Evolutionary conservation across 768 basidiomycete genomes (phyloP), one percentile per base, ranked within the genome.

Genomic region (Serendipita vermifera): DNA sequence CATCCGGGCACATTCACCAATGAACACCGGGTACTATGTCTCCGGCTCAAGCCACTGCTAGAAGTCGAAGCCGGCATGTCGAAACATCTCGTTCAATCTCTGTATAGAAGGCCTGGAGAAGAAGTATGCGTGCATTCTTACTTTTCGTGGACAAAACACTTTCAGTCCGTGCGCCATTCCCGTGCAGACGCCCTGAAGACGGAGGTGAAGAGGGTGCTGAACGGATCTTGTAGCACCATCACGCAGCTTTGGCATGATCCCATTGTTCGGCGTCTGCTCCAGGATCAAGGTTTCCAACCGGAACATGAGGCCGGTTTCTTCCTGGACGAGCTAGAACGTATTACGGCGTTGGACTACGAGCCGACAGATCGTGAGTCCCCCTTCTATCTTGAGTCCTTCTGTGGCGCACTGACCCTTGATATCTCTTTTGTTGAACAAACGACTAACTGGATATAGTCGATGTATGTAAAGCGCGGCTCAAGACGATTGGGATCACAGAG

Each of bases 381-480:
- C 35, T 33, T 48, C 27, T 26, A 20, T 46, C 31, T 24, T 39
- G n/a, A 20, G 20, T 38, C 31, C 24, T 4, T 20, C 33, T 54
- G 7, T 15, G 17, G 53, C 17, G 29, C 22, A 48, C 24, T 48
- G 33, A n/a, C 5, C 31, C 7, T 24, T 35, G 57, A 40, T 55
- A 24, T 26, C 57, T 53, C 40, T 38, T 54, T 32, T 17, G 15
- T 17, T 24, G 39, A 4, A 36, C 43, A 86, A 84, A 85, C 63
- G 84, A 87, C 62, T 80, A 87, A 60, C 74, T 87, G 5, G 77
- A 82, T 11, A 11, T 55, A 60, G 59, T 43, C 22, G 59, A 60
- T 32, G 58, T 60, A 32, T 56, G 58, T n/a, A 60, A 58, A 20
- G 59, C 59, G 14, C 59, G 59, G 15, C 31, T 60, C 26, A 58